Evolutionary conservation across 257 asterid genomes (phyloP), one percentile per base, ranked within the genome.

Genomic region (Paulownia fortunei): DNA sequence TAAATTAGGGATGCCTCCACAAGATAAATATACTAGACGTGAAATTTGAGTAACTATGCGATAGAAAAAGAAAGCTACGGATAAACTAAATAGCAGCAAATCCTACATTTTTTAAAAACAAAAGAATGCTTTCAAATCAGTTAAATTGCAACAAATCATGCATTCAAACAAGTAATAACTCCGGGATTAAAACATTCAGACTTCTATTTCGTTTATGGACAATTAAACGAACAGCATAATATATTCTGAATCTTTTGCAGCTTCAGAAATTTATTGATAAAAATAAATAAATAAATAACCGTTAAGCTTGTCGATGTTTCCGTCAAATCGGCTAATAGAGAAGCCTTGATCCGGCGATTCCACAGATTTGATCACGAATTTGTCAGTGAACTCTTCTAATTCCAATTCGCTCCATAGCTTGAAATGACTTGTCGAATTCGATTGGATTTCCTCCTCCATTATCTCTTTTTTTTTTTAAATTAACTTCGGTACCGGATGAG

Each of bases 321-420:
- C 99, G 47, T 91, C 94, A 24, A 37, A 84, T 62, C 94, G 94
- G 84, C 82, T 86, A 10, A 93, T 73, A 15, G 91, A 90, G 92
- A 96, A 96, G 77, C 96, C 97, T 72, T 85, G 93, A 73, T 87
- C 89, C 74, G 92, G 92, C 62, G 91, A 90, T 65, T 90, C 94
- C 44, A 82, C 76, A 21, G 97, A 83, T 69, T 82, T 88, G 78
- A 96, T 85, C 69, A 86, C 87, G 80, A 88, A 90, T 76, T 87
- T 88, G 23, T 96, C 89, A 6, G 80, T 8, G 52, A 89, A 92
- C 75, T 93, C 99, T 32, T 80, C 87, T 34, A 96, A 84, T 82
- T 87, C 92, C 88, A 93, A 66, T 76, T 90, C 91, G 87, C 88
- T 87, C 88, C 89, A 93, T 71, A 96, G 81, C 90, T 87, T 87